Base-by-base conservation (phyloP, 179 eudicot genomes). In the Vitellaria paradoxa region DNA sequence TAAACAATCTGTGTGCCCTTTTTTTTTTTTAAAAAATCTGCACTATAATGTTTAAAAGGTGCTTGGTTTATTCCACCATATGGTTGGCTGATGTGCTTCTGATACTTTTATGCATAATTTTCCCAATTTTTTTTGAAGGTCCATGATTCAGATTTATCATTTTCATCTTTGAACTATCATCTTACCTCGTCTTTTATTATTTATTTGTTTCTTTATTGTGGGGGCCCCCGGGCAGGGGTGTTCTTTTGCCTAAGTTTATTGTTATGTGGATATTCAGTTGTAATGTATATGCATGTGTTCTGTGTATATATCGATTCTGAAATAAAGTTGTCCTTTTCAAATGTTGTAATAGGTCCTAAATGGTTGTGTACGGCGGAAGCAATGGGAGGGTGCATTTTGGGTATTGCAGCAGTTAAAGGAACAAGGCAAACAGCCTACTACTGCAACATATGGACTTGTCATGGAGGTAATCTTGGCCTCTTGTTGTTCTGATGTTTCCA, bases 331-430 rank as follows among this genome's bases (percentile, higher is more conserved):
- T 45, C 7, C 13, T 15, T 76, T 40, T 78, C 47, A 62, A 49
- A 55, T 78, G 81, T 50, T 61, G 42, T 14, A 73, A 72, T 63
- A 95, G 99, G 97, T 95, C 74, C 79, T 95, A 69, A 95, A 93
- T 86, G 95, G 96, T 75, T 93, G 98, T 88, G 95, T 84, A 49
- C 83, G 64, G 73, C 88, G 97, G 75, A 89, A 95, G 84, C 88
- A 91, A 59, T 93, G 92, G 91, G 97, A 93, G 83, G 99, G 99
- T 77, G 98, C 99, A 42, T 82, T 90, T 72, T 95, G 99, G 99
- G 96, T 93, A 37, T 77, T 95, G 86, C 96, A 95, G 82, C 93
- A 93, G 84, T 81, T 95, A 79, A 85, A 84, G 78, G 89, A 90
- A 86, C 84, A 75, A 40, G 85, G 87, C 24, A 86, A 84, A 80